phyloP scores from a whole-genome alignment of 2,329 filamentous ascomycete genomes.

The Neonectria faginata region DNA sequence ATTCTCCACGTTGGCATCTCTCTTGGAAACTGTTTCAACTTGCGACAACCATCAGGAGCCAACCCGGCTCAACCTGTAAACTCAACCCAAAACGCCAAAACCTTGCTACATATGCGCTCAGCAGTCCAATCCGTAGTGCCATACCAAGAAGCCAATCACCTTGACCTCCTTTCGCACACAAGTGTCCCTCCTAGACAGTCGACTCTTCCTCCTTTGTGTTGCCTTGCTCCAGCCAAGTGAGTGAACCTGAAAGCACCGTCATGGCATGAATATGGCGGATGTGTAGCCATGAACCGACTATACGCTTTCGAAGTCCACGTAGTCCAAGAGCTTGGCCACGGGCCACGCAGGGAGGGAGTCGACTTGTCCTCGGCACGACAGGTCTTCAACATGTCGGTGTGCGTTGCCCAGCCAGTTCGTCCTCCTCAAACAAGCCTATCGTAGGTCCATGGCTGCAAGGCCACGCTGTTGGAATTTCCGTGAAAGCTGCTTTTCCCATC shows the following conservation, averaged over 20 bases:
- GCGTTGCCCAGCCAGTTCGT: neutral
- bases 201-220: neutral
- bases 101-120: constrained; percentile 19
- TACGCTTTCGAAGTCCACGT: neutral
- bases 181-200: neutral
- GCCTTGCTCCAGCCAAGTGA: neutral
- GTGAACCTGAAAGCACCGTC: neutral
- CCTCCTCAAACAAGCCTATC: neutral
- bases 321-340: neutral
- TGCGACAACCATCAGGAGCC: constrained; percentile 1
- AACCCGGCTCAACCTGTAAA: constrained; percentile 5
- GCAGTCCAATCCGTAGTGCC: neutral
- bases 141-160: constrained; percentile 4
- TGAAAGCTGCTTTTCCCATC: constrained; percentile 1
- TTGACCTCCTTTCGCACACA: neutral
- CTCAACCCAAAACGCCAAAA: constrained; percentile 20
- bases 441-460: neutral
- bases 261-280: neutral
- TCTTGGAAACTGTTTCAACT: neutral
- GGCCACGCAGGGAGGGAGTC: neutral
- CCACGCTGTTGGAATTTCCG: neutral
- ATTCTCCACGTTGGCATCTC: neutral
- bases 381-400: neutral
- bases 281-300: neutral
- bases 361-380: constrained; percentile 2